Evolutionary conservation across 1,284 basidiomycete genomes (phyloP), one percentile per base, ranked within the genome.

Genomic region (Heterobasidion irregulare): DNA sequence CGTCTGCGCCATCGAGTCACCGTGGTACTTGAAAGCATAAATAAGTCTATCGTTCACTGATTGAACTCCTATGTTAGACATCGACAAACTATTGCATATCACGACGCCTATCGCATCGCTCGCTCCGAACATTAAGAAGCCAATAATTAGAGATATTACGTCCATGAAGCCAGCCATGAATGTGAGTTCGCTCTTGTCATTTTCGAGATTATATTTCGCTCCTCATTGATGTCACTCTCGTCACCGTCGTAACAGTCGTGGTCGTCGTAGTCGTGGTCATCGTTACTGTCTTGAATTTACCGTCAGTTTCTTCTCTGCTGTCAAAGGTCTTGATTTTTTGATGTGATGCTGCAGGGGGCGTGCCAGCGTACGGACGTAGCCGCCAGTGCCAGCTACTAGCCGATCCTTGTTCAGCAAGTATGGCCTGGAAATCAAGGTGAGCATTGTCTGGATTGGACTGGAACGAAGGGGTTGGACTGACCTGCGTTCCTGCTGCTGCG

Each of bases 401-500:
- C 47, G 38, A 41, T n/a, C 34, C 9, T 47, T 45, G 19, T 10
- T 43, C 12, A 32, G n/a, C n/a, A 48, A 32, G 36, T 35, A 12
- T 35, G 6, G 36, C 32, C 33, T 55, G 49, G 66, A 56, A 13
- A 56, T 18, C 16, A n/a, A 15, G 18, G 13, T 46, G 15, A 50
- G 32, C 16, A 32, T 51, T 35, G 26, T 13, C 41, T 33, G 10
- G 41, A 19, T 44, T n/a, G 1, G 2, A 18, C n/a, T 15, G 35
- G 49, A 51, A 41, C 12, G 33, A 19, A 6, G 12, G 35, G 12
- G 16, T 16, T 8, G 1, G 7, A 35, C 50, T 52, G 35, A 52
- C 55, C 55, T 46, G 38, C 18, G 47, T 32, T 10, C 45, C 45
- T 15, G 43, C 10, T 33, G 8, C 18, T 36, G 53, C 36, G 18